Evolutionary conservation across 1,284 basidiomycete genomes (phyloP), one percentile per base, ranked within the genome.

Genomic region (Rhodotorula mucilaginosa): DNA sequence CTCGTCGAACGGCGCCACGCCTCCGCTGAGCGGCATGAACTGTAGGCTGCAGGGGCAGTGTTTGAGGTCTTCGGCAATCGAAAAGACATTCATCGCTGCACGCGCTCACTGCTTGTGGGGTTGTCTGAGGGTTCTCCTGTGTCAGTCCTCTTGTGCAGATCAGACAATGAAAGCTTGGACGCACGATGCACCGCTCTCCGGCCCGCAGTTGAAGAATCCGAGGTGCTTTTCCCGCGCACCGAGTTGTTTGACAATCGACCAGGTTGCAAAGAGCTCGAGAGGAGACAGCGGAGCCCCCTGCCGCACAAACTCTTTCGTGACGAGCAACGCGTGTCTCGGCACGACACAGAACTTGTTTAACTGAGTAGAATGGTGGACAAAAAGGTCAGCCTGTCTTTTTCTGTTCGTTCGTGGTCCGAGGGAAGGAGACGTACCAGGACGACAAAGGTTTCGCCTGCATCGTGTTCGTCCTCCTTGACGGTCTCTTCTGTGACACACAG

Each of bases 281-380:
- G 78, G 78, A 6, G 76, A 74, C 12, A 79, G 64, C 15, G 78
- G 78, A 4, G 68, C 56, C n/a, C 68, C 71, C 58, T 79, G 78
- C 12, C 70, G 68, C 59, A 68, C 74, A 46, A 76, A 79, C 5
- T 77, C 72, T 44, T 76, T 78, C 0, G 78, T 79, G 3, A 79
- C 78, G 39, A 79, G 67, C 12, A 79, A 72, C 64, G 79, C 79
- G 59, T 79, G 78, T 19, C 76, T 70, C 4, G 78, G 78, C 0
- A 75, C 74, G 7, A 79, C 77, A 66, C 78, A 79, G 65, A 74
- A 79, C 70, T 79, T 79, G 76, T 79, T 79, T 56, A 77, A 65
- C 76, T 77, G 67, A 44, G 21, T 2, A 26, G 3, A 29, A 18
- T 29, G 16, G 1, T 1, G 16, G 34, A 15, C 15, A 15, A 49